These are phyloP conservation scores for Monilinia polystroma DNA, from an alignment of 2,329 filamentous ascomycete species.

Conservation along the genomic window DNA sequence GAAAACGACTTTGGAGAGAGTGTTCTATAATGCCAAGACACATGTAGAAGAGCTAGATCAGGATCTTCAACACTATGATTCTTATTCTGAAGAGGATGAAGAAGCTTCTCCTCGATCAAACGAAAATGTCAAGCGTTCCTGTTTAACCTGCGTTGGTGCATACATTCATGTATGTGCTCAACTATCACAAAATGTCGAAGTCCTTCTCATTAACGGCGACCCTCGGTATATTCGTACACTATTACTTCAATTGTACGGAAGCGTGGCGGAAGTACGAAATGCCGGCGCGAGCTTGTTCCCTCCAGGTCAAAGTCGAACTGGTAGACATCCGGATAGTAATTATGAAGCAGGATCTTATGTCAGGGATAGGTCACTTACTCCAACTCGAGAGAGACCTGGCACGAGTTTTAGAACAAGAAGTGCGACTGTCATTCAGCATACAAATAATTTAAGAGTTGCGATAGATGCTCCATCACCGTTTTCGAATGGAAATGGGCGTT, in stretches of 20 bases:
- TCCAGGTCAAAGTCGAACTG: constrained; percentile 23
- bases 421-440: constrained; percentile 39
- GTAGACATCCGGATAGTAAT: constrained; percentile 27
- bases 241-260: constrained; percentile 63
- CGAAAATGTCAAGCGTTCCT: constrained; percentile 62
- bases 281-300: constrained; percentile 35
- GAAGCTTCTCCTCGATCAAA: constrained; percentile 53
- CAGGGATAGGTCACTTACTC: constrained; percentile 54
- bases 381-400: constrained; percentile 51
- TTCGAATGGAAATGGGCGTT: constrained; percentile 51
- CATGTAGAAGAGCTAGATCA: constrained; percentile 65
- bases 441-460: constrained; percentile 49
- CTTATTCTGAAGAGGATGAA: constrained; percentile 50
- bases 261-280: constrained; percentile 62
- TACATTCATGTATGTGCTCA: constrained; percentile 65
- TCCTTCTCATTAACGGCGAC: constrained; percentile 63
- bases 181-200: constrained; percentile 60
- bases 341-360: constrained; percentile 53
- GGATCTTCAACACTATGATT: constrained; percentile 62
- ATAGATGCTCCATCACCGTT: constrained; percentile 54
- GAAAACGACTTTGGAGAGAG: constrained; percentile 63
- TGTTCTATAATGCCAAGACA: constrained; percentile 66
- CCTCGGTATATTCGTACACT: constrained; percentile 66
- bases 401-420: constrained; percentile 39
- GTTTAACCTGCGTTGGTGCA: constrained; percentile 61